A percentile compares a stretch with the other conserved stretches of the same genome.
These are phyloP conservation scores for Melastoma candidum DNA, from an alignment of 441 rosid species.

Conservation along the genomic window DNA sequence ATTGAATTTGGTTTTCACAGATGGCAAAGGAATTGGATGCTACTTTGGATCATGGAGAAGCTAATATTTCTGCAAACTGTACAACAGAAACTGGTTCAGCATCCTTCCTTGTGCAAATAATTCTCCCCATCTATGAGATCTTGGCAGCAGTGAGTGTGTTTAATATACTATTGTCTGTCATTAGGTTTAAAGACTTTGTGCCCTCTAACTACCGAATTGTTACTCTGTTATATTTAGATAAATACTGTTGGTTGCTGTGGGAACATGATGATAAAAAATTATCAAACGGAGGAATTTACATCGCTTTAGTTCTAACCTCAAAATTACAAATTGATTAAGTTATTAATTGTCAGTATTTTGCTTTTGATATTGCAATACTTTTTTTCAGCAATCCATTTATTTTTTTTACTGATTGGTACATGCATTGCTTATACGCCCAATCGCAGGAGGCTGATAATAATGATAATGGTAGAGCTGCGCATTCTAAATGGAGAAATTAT, in stretches of 20 bases:
- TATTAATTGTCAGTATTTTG: too few relatives aligned
- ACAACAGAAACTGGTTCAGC: conserved; percentile 45
- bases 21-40: conserved; percentile 99
- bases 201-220: too few relatives aligned
- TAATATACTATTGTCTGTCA: neutral
- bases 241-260: too few relatives aligned
- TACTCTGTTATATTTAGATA: too few relatives aligned
- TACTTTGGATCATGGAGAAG: conserved; percentile 83
- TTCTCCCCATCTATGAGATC: conserved; percentile 60
- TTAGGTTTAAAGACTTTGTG: conserved; percentile 1
- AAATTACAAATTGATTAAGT: too few relatives aligned
- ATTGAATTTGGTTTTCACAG: conserved; percentile 24
- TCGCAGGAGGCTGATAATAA: conserved; percentile 69
- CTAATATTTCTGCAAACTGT: conserved; percentile 62
- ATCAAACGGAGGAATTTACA: too few relatives aligned
- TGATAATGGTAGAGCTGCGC: conserved; percentile 91
- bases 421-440: conserved; percentile 1
- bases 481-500: conserved; percentile 98
- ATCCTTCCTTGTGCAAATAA: conserved; percentile 76
- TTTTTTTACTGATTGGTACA: neutral
- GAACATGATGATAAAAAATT: too few relatives aligned
- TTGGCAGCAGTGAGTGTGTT: conserved; percentile 51
- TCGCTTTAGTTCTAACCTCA: too few relatives aligned
- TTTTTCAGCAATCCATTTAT: neutral
- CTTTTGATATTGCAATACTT: neutral